Evolutionary conservation across 805 yeast species (phyloP).

Genomic region (Nakazawaea molendinolei): DNA sequence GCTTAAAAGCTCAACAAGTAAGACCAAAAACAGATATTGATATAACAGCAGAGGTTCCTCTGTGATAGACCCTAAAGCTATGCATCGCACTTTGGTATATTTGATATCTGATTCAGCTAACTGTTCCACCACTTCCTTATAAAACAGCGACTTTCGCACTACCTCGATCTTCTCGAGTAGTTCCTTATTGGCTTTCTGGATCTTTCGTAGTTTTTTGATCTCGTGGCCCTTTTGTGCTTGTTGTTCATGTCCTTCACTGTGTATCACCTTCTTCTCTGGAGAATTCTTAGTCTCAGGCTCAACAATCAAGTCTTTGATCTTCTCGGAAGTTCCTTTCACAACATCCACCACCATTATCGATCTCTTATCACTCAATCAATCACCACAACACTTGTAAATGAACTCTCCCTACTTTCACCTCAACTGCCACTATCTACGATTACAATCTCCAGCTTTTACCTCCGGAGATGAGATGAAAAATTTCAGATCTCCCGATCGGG

Average conservation of each 20-base stretch:
- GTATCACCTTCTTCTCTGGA: too few species aligned
- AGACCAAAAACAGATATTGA: conserved; percentile 21
- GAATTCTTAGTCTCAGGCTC: too few species aligned
- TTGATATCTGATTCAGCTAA: conserved; percentile 8
- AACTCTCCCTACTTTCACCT: background rate
- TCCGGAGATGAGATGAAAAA: background rate
- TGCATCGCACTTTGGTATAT: conserved; percentile 15
- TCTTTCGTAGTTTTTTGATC: too few species aligned
- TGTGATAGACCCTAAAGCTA: conserved; percentile 24
- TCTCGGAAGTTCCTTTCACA: background rate
- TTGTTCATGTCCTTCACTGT: too few species aligned
- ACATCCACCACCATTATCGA: too few species aligned
- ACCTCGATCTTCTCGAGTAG: conserved; percentile 5
- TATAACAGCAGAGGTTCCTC: conserved; percentile 19
- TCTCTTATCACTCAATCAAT: background rate
- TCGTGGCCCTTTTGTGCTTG: too few species aligned
- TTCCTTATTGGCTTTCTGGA: background rate
- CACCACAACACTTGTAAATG: background rate
- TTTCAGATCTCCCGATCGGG: too few species aligned
- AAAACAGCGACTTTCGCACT: conserved; percentile 11
- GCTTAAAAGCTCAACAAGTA: conserved; percentile 13
- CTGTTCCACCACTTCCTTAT: conserved; percentile 11
- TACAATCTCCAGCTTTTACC: background rate
- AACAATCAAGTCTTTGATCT: background rate
- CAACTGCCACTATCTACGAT: background rate